phyloP scores from a whole-genome alignment of 2,329 filamentous ascomycete genomes.

The Colletotrichum truncatum region DNA sequence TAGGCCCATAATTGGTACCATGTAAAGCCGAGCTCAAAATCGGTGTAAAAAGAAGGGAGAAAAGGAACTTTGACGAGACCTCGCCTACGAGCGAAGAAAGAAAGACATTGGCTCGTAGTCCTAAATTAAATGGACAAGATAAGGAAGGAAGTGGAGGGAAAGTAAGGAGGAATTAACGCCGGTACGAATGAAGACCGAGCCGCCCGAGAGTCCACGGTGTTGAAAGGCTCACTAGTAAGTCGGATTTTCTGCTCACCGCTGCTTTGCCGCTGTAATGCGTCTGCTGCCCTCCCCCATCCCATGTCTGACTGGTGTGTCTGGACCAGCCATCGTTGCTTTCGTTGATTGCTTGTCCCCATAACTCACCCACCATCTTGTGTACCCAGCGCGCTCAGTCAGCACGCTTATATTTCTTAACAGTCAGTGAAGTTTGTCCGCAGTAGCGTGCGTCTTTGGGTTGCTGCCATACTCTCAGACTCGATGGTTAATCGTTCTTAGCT shows the following conservation, averaged over 20 bases:
- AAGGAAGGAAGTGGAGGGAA: no score
- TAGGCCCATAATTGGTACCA: not conserved
- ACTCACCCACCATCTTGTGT: slow-evolving; percentile 18
- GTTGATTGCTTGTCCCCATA: slow-evolving; percentile 2
- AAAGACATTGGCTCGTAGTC: no score
- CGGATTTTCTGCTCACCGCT: slow-evolving; percentile 30
- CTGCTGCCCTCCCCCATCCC: slow-evolving; percentile 14
- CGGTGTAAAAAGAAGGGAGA: not conserved
- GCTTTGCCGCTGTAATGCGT: slow-evolving; percentile 22
- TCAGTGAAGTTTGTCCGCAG: not conserved
- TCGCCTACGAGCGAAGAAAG: not conserved
- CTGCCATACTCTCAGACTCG: not conserved
- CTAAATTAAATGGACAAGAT: no score
- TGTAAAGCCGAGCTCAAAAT: not conserved
- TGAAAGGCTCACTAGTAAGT: not conserved
- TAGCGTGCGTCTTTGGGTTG: not conserved
- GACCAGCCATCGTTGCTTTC: slow-evolving; percentile 9
- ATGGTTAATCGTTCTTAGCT: not conserved
- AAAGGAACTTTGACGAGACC: not conserved
- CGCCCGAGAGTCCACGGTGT: not conserved
- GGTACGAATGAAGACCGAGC: not conserved
- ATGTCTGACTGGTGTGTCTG: not conserved
- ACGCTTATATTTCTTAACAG: not conserved
- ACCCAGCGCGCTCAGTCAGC: slow-evolving; percentile 20
- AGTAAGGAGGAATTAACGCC: not conserved